These are phyloP conservation scores for Pythium aphanidermatum DNA, from an alignment of 352 stramenopile species.

Conservation along the genomic window DNA sequence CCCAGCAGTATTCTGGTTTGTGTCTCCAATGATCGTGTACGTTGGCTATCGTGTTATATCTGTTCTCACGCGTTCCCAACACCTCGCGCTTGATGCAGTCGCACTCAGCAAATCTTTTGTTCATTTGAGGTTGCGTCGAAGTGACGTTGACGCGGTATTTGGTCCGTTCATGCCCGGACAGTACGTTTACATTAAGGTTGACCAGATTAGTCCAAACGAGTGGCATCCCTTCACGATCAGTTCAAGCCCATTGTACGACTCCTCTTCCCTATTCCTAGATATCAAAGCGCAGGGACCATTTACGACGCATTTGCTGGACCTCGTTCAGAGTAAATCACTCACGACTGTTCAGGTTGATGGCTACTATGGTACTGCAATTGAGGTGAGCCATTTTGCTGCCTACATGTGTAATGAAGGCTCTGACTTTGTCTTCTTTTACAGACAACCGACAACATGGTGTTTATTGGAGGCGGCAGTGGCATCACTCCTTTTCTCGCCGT, in stretches of 20 bases:
- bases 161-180: slow-evolving; percentile 47
- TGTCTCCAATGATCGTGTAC: slow-evolving; percentile 45
- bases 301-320: slow-evolving; percentile 36
- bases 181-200: slow-evolving; percentile 69
- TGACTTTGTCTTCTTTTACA: neutral
- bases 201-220: slow-evolving; percentile 39
- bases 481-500: slow-evolving; percentile 71
- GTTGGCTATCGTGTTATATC: slow-evolving; percentile 56
- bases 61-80: slow-evolving; percentile 17
- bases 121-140: slow-evolving; percentile 49
- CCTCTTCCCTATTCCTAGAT: slow-evolving; percentile 38
- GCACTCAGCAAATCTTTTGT: slow-evolving; percentile 31
- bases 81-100: slow-evolving; percentile 18
- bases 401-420: neutral
- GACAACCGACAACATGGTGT: slow-evolving; percentile 47
- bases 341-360: slow-evolving; percentile 49
- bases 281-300: slow-evolving; percentile 62
- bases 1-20: slow-evolving; percentile 48
- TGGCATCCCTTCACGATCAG: slow-evolving; percentile 76
- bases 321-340: slow-evolving; percentile 40
- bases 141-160: neutral
- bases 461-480: slow-evolving; percentile 59
- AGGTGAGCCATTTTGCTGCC: slow-evolving; percentile 9
- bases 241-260: slow-evolving; percentile 43
- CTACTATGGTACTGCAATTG: slow-evolving; percentile 59